These are phyloP conservation scores for Chlorella sp. DNA, from an alignment of 139 green algal species.

Conservation along the genomic window DNA sequence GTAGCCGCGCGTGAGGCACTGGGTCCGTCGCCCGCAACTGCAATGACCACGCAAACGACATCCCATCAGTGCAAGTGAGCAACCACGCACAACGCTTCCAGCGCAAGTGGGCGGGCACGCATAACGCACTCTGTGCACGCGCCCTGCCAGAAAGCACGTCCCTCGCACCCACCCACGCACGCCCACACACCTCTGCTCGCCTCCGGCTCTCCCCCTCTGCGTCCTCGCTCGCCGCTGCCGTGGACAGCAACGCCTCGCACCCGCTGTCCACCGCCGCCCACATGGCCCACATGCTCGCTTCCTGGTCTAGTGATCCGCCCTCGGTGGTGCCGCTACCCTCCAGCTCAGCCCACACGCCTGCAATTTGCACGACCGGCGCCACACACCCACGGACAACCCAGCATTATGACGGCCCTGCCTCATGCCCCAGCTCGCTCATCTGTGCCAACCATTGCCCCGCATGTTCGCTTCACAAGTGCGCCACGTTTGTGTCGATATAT, in stretches of 20 bases:
- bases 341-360: neutral
- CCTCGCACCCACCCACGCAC: no score
- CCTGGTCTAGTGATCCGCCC: neutral
- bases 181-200: neutral
- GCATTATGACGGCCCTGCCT: no score
- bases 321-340: no score
- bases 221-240: neutral
- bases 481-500: no score
- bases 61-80: neutral
- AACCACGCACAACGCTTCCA: neutral
- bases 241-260: neutral
- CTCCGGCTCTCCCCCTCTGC: neutral
- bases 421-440: no score
- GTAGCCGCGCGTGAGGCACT: neutral
- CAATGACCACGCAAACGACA: neutral
- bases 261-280: neutral
- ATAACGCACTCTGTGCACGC: neutral
- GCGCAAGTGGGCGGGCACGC: neutral
- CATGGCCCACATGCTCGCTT: neutral
- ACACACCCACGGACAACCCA: no score
- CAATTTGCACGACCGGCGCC: no score
- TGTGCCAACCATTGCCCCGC: no score
- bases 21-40: neutral
- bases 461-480: no score
- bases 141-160: no score